These are phyloP conservation scores for Vicia faba DNA, from an alignment of 306 rosid genomes.

Conservation along the genomic window DNA sequence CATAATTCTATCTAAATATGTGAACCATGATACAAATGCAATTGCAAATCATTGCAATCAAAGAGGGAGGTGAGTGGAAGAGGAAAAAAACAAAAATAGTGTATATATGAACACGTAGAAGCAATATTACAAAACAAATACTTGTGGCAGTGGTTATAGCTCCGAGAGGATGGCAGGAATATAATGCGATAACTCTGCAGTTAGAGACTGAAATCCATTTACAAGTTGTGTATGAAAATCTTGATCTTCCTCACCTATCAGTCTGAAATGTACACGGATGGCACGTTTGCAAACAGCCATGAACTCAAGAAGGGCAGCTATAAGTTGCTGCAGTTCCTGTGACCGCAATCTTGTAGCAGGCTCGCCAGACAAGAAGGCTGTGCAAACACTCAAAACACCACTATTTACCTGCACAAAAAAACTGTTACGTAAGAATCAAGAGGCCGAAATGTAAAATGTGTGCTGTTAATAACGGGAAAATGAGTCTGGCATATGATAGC, in stretches of 20 bases:
- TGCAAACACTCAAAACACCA: conserved; percentile 95
- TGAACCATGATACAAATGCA: conserved; percentile 38
- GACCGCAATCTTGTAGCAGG: conserved; percentile 95
- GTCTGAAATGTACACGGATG: conserved; percentile 85
- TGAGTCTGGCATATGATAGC: not conserved
- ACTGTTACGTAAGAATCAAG: conserved; percentile 16
- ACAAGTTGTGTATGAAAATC: conserved; percentile 98
- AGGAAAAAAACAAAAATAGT: not conserved
- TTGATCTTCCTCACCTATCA: conserved; percentile 97
- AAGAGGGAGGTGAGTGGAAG: not conserved
- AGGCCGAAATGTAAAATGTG: conserved; percentile 1
- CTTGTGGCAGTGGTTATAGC: conserved; percentile 53
- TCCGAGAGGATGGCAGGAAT: conserved; percentile 96
- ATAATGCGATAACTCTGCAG: conserved; percentile 94
- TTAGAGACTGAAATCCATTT: conserved; percentile 93
- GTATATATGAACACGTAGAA: conserved; percentile 44
- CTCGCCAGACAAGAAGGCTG: conserved; percentile 97
- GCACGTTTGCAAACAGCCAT: conserved; percentile 99
- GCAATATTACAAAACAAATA: conserved; percentile 33
- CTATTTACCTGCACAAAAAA: conserved; percentile 77
- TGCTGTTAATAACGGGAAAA: not conserved
- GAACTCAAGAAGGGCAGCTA: conserved; percentile 96
- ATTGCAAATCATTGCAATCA: conserved; percentile 34
- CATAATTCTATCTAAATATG: conserved; percentile 35
- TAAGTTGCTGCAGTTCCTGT: conserved; percentile 96